Evolutionary conservation across 2,329 filamentous ascomycete species (phyloP).

Genomic region (Aspergillus calidoustus): DNA sequence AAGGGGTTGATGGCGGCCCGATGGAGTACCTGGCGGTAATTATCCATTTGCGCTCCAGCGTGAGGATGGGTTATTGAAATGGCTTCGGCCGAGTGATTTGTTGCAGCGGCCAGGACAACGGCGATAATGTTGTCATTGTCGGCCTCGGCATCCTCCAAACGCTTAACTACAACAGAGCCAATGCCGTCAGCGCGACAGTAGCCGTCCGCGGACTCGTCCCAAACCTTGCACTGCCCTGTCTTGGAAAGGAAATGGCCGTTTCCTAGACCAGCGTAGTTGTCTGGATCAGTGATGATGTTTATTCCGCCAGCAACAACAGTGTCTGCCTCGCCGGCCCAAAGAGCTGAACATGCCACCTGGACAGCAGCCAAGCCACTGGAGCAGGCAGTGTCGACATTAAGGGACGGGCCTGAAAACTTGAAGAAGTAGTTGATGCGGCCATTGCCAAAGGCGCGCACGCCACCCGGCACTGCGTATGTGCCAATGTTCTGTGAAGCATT

Average conservation of each 20-base stretch:
- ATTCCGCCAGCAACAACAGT: conserved; percentile 78
- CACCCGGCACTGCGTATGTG: conserved; percentile 67
- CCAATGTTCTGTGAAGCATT: conserved; percentile 73
- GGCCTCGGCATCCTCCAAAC: conserved; percentile 53
- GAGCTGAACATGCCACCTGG: conserved; percentile 70
- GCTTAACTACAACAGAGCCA: conserved; percentile 57
- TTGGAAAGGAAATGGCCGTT: conserved; percentile 47
- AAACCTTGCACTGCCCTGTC: conserved; percentile 55
- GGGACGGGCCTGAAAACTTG: conserved; percentile 73
- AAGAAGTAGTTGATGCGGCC: conserved; percentile 76
- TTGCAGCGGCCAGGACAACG: conserved; percentile 48
- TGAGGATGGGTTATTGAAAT: conserved; percentile 50
- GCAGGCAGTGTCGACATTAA: conserved; percentile 75
- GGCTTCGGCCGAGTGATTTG: conserved; percentile 54
- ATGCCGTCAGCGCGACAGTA: conserved; percentile 60
- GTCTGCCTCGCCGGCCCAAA: conserved; percentile 76
- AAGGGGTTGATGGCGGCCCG: conserved; percentile 41
- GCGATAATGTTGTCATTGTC: conserved; percentile 53
- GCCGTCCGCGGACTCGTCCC: conserved; percentile 55
- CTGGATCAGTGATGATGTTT: conserved; percentile 73
- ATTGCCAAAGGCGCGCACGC: conserved; percentile 62
- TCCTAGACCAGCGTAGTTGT: conserved; percentile 74
- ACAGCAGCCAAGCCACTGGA: conserved; percentile 67
- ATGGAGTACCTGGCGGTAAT: conserved; percentile 44
- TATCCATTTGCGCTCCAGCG: conserved; percentile 42